A percentile compares a stretch with the other conserved stretches of the same genome.
Conservation (phyloP, 345 rosid species). For the Sapria himalayana region DNA sequence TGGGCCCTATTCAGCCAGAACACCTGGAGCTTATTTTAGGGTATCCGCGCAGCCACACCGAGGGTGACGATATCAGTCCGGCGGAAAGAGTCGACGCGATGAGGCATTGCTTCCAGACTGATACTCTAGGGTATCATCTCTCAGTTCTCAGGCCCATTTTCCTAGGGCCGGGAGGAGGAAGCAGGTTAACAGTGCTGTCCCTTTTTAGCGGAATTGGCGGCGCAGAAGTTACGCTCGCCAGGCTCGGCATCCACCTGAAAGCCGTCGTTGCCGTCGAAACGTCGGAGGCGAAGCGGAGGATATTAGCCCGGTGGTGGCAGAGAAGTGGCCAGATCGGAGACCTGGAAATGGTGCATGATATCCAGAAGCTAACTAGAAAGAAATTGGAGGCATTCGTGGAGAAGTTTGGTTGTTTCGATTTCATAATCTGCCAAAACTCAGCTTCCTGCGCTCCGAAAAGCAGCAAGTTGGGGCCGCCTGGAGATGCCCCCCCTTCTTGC, state of each 20-base stretch:
- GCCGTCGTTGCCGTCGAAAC: conserved; percentile 52
- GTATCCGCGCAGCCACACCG: conserved; percentile 50
- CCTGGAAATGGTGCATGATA: conserved; percentile 48
- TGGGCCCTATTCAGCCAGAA: conserved; percentile 38
- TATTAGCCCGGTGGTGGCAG: conserved; percentile 61
- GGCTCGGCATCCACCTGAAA: conserved; percentile 52
- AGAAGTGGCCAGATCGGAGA: conserved; percentile 51
- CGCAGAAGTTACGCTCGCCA: conserved; percentile 39
- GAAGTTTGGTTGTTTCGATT: conserved; percentile 45
- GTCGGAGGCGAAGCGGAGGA: conserved; percentile 30
- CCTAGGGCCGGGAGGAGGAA: conserved; percentile 55
- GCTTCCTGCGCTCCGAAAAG: conserved; percentile 12
- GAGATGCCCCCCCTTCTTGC: conserved; percentile 7
- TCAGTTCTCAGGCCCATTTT: conserved; percentile 51
- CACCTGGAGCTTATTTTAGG: conserved; percentile 55
- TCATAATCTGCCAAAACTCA: conserved; percentile 57
- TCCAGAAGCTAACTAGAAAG: conserved; percentile 34
- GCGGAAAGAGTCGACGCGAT: conserved; percentile 34
- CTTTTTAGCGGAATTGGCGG: conserved; percentile 70
- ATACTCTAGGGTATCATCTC: conserved; percentile 66
- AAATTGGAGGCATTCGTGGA: conserved; percentile 26
- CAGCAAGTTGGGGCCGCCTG: conserved; percentile 8
- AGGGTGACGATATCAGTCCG: conserved; percentile 16
- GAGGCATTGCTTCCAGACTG: conserved; percentile 52
- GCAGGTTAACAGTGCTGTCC: conserved; percentile 53